Conservation (phyloP, 2,329 filamentous ascomycete genomes). For the Fonsecaea pedrosoi region DNA sequence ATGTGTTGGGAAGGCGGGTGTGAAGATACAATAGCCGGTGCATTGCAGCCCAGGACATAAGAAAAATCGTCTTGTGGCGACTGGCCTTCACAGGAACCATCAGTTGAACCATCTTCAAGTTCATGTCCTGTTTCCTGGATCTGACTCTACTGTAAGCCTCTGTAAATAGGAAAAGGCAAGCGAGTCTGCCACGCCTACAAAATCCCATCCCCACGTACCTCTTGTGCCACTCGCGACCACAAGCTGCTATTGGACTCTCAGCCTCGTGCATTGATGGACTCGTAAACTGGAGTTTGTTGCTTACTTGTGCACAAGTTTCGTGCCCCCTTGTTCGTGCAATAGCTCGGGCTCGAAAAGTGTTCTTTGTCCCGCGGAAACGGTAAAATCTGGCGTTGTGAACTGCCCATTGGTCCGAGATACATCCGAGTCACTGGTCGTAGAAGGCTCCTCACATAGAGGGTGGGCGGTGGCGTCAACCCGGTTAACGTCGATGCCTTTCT, state of each 20-base stretch:
- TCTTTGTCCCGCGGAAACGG: constrained; percentile 9
- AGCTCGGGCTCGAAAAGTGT: constrained; percentile 34
- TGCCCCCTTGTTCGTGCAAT: constrained; percentile 34
- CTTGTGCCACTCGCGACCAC: constrained; percentile 43
- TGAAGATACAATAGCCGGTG: not conserved
- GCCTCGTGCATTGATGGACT: constrained; percentile 13
- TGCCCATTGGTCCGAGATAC: not conserved
- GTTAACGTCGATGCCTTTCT: not conserved
- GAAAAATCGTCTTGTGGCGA: not conserved
- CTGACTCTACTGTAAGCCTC: not conserved
- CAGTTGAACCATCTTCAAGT: not conserved
- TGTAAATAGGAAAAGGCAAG: not conserved
- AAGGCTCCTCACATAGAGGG: not conserved
- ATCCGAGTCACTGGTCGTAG: not conserved
- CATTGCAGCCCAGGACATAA: not conserved
- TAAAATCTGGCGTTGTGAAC: not conserved
- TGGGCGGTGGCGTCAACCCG: not conserved
- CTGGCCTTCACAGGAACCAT: not conserved
- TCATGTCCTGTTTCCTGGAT: not conserved
- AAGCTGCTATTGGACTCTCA: constrained; percentile 39
- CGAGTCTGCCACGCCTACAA: not conserved
- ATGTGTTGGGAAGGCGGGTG: constrained; percentile 38
- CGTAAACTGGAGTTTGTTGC: constrained; percentile 24
- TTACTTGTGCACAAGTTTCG: constrained; percentile 41
- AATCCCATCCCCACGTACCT: constrained; percentile 34